Conservation (phyloP, 768 basidiomycete genomes). For the Lyophyllum decastes region DNA sequence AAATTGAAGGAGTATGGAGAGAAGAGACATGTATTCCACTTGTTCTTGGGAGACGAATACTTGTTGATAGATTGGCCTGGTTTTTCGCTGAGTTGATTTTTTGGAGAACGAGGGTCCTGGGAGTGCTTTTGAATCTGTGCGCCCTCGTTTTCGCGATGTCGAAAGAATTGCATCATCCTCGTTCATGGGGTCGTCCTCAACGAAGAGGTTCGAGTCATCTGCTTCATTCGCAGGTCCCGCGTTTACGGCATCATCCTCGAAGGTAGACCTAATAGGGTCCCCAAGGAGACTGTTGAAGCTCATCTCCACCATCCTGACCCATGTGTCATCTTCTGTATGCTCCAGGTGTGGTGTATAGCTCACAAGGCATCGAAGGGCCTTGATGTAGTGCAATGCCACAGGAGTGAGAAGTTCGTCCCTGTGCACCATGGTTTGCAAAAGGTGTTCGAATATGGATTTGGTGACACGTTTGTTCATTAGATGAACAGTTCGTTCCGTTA, state of each 20-base stretch:
- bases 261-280: conserved; percentile 42
- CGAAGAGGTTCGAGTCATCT: conserved; percentile 36
- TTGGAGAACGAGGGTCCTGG: conserved; percentile 20
- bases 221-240: conserved; percentile 31
- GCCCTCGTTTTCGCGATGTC: conserved; percentile 39
- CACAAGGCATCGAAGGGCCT: conserved; percentile 68
- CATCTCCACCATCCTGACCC: conserved; percentile 70
- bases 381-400: conserved; percentile 79
- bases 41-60: conserved; percentile 54
- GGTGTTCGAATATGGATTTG: conserved; percentile 61
- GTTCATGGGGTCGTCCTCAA: conserved; percentile 28
- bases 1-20: conserved; percentile 61
- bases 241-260: conserved; percentile 31
- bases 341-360: conserved; percentile 77
- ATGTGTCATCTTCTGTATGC: conserved; percentile 60
- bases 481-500: conserved; percentile 64
- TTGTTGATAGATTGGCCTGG: conserved; percentile 16
- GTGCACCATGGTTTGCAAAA: conserved; percentile 60
- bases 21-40: conserved; percentile 68
- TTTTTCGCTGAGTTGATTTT: conserved; percentile 19
- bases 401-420: conserved; percentile 56
- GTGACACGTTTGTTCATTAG: conserved; percentile 57
- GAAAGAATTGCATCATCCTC: conserved; percentile 24
- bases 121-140: conserved; percentile 21
- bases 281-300: conserved; percentile 79